These are phyloP conservation scores for Boletus mariae DNA, from an alignment of 1,284 basidiomycete species.

Conservation along the genomic window DNA sequence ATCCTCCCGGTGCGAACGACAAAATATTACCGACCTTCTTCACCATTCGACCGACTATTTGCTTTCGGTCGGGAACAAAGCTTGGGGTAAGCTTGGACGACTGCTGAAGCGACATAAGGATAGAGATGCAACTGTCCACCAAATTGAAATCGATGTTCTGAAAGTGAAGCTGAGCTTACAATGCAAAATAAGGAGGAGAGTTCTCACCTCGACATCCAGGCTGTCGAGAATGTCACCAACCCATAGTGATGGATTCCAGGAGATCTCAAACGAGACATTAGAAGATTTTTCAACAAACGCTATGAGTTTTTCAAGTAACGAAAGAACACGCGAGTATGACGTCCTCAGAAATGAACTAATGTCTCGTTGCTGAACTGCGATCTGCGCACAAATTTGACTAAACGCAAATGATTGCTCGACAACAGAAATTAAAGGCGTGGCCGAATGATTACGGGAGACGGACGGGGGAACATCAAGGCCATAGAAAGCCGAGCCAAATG, in stretches of 20 bases:
- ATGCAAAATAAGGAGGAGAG: neutral
- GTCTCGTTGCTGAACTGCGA: conserved; percentile 32
- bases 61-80: conserved; percentile 52
- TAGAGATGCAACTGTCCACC: conserved; percentile 62
- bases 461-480: conserved; percentile 38
- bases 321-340: conserved; percentile 47
- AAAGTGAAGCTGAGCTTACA: conserved; percentile 9
- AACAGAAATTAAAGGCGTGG: conserved; percentile 51
- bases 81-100: conserved; percentile 49
- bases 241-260: conserved; percentile 61
- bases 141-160: conserved; percentile 63
- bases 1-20: neutral
- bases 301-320: conserved; percentile 49
- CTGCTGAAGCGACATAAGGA: conserved; percentile 56
- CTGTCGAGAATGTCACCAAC: conserved; percentile 45
- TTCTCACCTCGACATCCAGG: conserved; percentile 51
- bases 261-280: conserved; percentile 34
- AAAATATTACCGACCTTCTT: conserved; percentile 37
- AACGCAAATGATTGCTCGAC: conserved; percentile 54
- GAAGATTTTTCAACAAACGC: conserved; percentile 38
- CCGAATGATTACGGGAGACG: conserved; percentile 27
- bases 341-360: conserved; percentile 39
- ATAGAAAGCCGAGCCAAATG: conserved; percentile 61
- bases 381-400: conserved; percentile 43
- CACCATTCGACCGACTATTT: conserved; percentile 55